Conservation (phyloP, 2,329 filamentous ascomycete species). For the Penicillium occitanis region DNA sequence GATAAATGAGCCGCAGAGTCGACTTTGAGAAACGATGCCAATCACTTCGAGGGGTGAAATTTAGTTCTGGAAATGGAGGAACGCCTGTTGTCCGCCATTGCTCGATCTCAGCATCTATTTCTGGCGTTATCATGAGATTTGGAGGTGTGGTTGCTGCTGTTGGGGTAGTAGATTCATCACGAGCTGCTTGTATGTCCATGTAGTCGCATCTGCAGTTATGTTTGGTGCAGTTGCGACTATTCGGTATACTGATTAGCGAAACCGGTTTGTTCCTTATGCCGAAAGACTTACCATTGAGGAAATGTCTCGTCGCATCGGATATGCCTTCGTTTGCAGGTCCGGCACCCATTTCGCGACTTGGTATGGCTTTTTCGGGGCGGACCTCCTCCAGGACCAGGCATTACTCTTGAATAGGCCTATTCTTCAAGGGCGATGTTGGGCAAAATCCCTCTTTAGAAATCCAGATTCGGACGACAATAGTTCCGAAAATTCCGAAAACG, state of each 20-base stretch:
- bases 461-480: background rate
- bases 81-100: conserved; percentile 80
- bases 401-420: conserved; percentile 39
- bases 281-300: conserved; percentile 74
- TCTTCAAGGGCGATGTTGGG: background rate
- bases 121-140: conserved; percentile 78
- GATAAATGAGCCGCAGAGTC: conserved; percentile 85
- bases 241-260: conserved; percentile 4
- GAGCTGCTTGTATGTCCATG: conserved; percentile 75
- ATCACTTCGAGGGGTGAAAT: conserved; percentile 71
- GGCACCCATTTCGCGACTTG: conserved; percentile 97
- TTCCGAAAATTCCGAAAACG: background rate
- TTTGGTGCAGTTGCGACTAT: conserved; percentile 95
- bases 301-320: conserved; percentile 98
- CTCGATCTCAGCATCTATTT: conserved; percentile 77
- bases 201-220: conserved; percentile 98
- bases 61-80: conserved; percentile 81
- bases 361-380: conserved; percentile 90
- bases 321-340: conserved; percentile 95
- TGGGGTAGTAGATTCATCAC: conserved; percentile 51
- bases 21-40: conserved; percentile 72
- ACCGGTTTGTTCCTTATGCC: background rate
- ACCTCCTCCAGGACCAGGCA: conserved; percentile 94
- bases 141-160: conserved; percentile 48
- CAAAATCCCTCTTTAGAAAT: background rate